phyloP scores from a whole-genome alignment of 1,139 yeast species.

The Saccharomycopsis crataegensis region DNA sequence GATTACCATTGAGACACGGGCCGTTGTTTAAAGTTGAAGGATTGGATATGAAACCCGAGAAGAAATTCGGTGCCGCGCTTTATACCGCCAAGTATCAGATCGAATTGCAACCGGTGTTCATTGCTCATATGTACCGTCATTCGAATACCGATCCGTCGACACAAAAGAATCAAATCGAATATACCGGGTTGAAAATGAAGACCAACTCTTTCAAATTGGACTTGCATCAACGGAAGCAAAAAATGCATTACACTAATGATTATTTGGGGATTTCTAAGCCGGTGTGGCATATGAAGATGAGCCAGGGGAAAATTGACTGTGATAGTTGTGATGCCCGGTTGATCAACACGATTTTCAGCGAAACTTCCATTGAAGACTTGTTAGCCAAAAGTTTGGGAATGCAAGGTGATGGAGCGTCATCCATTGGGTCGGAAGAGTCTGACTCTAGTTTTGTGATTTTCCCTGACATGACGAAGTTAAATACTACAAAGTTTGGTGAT shows the following conservation, averaged over 20 bases:
- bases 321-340: conserved; percentile 67
- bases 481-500: background rate
- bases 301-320: conserved; percentile 70
- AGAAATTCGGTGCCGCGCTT: conserved; percentile 71
- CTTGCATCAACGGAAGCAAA: conserved; percentile 77
- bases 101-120: conserved; percentile 61
- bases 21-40: conserved; percentile 44
- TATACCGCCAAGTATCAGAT: conserved; percentile 78
- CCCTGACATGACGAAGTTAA: background rate
- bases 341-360: conserved; percentile 57
- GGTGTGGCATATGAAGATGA: conserved; percentile 56
- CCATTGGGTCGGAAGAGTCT: conserved; percentile 4
- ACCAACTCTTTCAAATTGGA: conserved; percentile 64
- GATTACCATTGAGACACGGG: conserved; percentile 75
- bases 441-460: background rate
- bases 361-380: conserved; percentile 47
- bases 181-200: conserved; percentile 73
- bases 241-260: conserved; percentile 47
- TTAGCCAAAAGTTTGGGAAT: conserved; percentile 39
- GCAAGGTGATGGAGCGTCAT: conserved; percentile 19
- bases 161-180: conserved; percentile 42
- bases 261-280: conserved; percentile 47
- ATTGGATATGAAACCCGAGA: conserved; percentile 28
- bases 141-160: conserved; percentile 37
- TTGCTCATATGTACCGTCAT: conserved; percentile 67